Base-by-base conservation (phyloP, 768 basidiomycete genomes). In the Russula abietina region DNA sequence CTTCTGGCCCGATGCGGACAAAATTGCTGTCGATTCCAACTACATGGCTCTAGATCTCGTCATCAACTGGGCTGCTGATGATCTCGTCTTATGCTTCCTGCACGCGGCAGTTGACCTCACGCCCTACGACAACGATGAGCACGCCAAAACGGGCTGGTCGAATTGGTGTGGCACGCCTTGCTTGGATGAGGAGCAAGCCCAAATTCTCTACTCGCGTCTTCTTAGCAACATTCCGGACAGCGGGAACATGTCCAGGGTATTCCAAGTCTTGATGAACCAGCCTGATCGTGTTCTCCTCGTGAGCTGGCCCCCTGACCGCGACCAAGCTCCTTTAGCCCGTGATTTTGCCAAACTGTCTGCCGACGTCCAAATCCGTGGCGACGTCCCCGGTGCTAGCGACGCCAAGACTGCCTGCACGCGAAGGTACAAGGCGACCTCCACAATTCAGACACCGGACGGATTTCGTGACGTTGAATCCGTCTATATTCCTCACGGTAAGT, bases 21-120 rank as follows among this genome's bases (percentile, higher is more conserved):
- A 87, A 74, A 79, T 87, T 66, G 78, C 83, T 12, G 69, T 85
- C 19, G 89, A 93, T 77, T 74, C 76, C 32, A 77, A 91, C 71
- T 93, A 92, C 73, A 87, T 93, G 83, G 86, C 86, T 6, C 87
- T 90, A 63, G 91, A 94, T 75, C 85, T 94, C 70, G 91, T 93
- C 69, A 88, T 92, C 71, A 94, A 92, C 74, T 89, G 86, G 84
- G 91, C 89, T 55, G 89, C 89, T 17, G 88, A 93, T 64, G 88
- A 85, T 61, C 83, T 94, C 71, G 89, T 93, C 62, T 79, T 94
- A 38, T 93, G 91, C 73, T 94, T 94, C 77, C 83, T 93, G 54
- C 91, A 94, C 69, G 91, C 91, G 46, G 84, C 84, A 36, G 83
- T 83, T 63, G 90, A 93, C 79, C 80, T 89, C 61, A 79, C 73